These are phyloP conservation scores for Insectozyma bohioensis DNA, from an alignment of 1,139 yeast species.

Conservation along the genomic window DNA sequence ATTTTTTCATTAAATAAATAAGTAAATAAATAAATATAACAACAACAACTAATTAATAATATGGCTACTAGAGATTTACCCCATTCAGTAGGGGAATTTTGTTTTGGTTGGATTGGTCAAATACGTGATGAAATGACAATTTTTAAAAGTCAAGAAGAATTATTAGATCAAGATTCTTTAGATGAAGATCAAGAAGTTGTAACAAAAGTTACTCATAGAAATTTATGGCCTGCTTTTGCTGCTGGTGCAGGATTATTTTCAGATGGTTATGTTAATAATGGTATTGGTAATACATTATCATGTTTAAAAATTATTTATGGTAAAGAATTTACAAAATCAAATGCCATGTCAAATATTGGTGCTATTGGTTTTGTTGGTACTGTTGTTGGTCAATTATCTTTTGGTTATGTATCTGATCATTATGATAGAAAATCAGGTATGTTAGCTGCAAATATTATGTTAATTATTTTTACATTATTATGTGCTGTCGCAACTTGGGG, in stretches of 20 bases:
- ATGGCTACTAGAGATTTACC: constrained; percentile 59
- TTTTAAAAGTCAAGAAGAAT: constrained; percentile 25
- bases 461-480: constrained; percentile 73
- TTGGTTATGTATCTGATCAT: constrained; percentile 79
- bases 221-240: constrained; percentile 72
- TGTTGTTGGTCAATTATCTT: constrained; percentile 78
- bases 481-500: constrained; percentile 88
- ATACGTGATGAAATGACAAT: constrained; percentile 25
- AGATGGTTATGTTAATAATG: constrained; percentile 87
- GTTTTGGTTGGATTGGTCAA: constrained; percentile 37
- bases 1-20: too few relatives aligned
- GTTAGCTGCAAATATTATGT: constrained; percentile 69
- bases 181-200: constrained; percentile 16
- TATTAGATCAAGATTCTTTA: constrained; percentile 21
- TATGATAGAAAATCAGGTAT: constrained; percentile 78
- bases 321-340: constrained; percentile 54
- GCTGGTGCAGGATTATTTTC: constrained; percentile 91
- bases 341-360: constrained; percentile 74
- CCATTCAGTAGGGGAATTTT: constrained; percentile 32
- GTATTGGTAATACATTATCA: constrained; percentile 73
- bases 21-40: too few relatives aligned
- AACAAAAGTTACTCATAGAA: constrained; percentile 23
- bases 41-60: too few relatives aligned
- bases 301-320: constrained; percentile 69
- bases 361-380: constrained; percentile 91